phyloP scores from a whole-genome alignment of 495 filamentous ascomycete species.

The Lindgomyces ingoldianus region DNA sequence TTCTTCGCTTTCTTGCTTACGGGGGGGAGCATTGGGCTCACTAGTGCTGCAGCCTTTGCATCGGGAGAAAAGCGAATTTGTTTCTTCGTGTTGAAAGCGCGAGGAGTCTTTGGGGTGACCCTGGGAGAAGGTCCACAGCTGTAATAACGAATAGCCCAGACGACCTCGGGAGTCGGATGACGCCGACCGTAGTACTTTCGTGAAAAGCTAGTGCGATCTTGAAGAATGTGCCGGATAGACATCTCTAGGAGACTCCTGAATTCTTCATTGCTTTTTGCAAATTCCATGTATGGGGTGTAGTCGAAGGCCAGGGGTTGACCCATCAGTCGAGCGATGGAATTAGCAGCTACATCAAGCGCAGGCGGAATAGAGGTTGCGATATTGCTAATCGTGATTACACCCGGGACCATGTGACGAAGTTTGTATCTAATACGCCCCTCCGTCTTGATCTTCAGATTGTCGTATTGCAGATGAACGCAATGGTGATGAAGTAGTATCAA shows the following conservation, averaged over 20 bases:
- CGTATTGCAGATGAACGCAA: too few species aligned
- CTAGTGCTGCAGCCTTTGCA: too few species aligned
- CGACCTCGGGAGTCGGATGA: too few species aligned
- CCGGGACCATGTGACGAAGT: neutral
- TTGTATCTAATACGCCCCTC: neutral
- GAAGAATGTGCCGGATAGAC: neutral
- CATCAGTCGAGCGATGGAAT: neutral
- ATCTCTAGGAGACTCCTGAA: neutral
- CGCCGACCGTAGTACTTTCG: neutral
- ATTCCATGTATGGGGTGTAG: neutral
- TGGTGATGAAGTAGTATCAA: too few species aligned
- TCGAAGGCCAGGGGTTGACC: neutral
- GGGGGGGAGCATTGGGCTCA: too few species aligned
- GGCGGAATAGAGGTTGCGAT: neutral
- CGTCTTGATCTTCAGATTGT: too few species aligned
- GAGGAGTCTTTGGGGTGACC: too few species aligned
- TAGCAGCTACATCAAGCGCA: neutral
- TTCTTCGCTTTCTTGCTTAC: too few species aligned
- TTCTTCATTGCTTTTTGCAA: neutral
- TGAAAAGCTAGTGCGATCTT: neutral
- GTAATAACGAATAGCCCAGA: too few species aligned
- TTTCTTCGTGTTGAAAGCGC: too few species aligned
- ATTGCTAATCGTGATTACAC: neutral
- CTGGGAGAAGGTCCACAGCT: too few species aligned
- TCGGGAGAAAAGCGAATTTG: too few species aligned